These are phyloP conservation scores for Candida arabinofermentans DNA, from an alignment of 805 yeast species.

Conservation along the genomic window DNA sequence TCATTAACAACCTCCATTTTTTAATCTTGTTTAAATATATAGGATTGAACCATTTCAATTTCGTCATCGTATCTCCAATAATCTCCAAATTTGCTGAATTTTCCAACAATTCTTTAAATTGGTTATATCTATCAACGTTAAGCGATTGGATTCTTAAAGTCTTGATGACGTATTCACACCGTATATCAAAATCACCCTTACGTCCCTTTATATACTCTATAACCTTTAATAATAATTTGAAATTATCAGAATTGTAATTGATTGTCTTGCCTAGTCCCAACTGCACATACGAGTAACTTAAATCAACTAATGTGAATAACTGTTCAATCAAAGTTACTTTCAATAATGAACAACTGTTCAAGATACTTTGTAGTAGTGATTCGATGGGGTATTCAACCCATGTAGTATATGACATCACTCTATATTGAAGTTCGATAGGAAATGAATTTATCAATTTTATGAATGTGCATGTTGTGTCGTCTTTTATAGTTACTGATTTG, in stretches of 20 bases:
- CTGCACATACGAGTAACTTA: background rate
- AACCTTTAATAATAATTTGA: background rate
- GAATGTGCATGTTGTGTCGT: background rate
- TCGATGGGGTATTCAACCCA: background rate
- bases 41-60: constrained; percentile 3
- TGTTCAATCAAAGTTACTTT: background rate
- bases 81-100: background rate
- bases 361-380: background rate
- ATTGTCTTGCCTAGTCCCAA: background rate
- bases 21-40: constrained; percentile 1
- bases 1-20: background rate
- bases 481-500: background rate
- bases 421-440: background rate
- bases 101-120: background rate
- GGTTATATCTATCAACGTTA: background rate
- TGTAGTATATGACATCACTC: constrained; percentile 1
- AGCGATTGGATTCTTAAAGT: background rate
- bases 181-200: background rate
- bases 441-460: background rate
- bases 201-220: background rate
- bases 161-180: background rate
- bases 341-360: background rate
- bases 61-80: constrained; percentile 1
- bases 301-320: background rate
- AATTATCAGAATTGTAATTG: background rate